Base-by-base conservation (phyloP, 192 early-diverging fungal species). In the Paraglomus brasilianum region DNA sequence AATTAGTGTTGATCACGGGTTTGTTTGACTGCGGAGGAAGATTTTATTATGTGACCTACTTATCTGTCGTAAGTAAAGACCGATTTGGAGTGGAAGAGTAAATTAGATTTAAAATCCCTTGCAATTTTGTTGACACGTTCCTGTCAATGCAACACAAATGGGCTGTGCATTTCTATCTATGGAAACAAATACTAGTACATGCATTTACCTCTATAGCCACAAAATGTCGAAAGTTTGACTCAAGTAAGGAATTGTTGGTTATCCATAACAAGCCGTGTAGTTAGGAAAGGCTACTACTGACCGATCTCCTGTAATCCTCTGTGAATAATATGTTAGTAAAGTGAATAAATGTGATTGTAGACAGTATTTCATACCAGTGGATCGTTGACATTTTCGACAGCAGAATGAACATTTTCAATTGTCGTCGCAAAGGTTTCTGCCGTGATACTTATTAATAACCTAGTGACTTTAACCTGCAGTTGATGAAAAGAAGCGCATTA, bases 301-400 rank as follows among this genome's bases (percentile, higher is more conserved):
- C 30, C 30, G 1, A 30, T 3, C 30, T 63, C 19, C 62, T 64
- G 62, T 30, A 49, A 64, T 8, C 38, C 7, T 49, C 62, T 64
- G 30, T 30, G 45, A 64, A 64, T 64, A 47, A 30, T 48, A 61
- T 42, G 49, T 64, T 47, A 64, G 62, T 48, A 64, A 30, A 64
- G 24, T 46, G 39, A 64, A 64, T 6, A 46, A 49, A 64, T 48
- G 10, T 64, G 5, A 48, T 48, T 30, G 36, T 30, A 44, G 49
- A 47, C 5, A 48, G 38, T 48, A 66, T 52, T 66, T 52, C 49
- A 66, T 66, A 66, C 49, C 39, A 66, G 42, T 52, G 65, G 39
- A 52, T 66, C 38, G 11, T 66, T 66, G 53, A 66, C 38, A 19
- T 66, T 66, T 40, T 52, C 30, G 17, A 66, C 14, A 41, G 49